Conservation (phyloP, 306 rosid species). For the Rosa chinensis region DNA sequence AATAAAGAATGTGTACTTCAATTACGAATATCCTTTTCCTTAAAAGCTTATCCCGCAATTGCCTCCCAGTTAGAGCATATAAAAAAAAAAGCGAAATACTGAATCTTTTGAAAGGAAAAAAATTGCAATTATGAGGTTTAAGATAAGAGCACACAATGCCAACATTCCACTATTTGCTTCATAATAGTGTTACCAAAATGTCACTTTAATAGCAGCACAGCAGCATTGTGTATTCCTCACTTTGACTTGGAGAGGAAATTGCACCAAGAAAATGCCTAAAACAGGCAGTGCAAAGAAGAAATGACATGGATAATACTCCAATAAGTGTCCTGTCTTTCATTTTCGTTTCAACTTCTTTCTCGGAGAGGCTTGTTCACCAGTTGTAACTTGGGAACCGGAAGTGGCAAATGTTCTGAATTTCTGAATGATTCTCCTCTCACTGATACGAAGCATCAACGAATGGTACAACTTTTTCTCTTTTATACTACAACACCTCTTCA, state of each 20-base stretch:
- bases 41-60: neutral
- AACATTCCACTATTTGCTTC: neutral
- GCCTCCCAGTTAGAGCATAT: neutral
- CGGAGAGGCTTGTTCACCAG: constrained; percentile 26
- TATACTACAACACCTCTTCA: constrained; percentile 39
- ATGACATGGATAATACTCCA: neutral
- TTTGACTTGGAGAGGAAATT: neutral
- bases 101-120: neutral
- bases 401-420: constrained; percentile 58
- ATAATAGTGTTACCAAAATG: neutral
- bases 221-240: neutral
- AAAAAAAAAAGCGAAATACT: neutral
- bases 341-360: constrained; percentile 47
- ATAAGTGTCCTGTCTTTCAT: neutral
- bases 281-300: neutral
- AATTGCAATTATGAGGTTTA: neutral
- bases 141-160: neutral
- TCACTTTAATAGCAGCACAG: neutral
- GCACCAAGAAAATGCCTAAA: neutral
- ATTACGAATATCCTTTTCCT: neutral
- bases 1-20: neutral
- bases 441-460: constrained; percentile 64
- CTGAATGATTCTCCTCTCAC: constrained; percentile 72
- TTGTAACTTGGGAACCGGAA: constrained; percentile 25
- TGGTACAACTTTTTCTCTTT: constrained; percentile 61